Evolutionary conservation across 2,329 filamentous ascomycete species (phyloP).

Genomic region (Rugonectria rugulosa): DNA sequence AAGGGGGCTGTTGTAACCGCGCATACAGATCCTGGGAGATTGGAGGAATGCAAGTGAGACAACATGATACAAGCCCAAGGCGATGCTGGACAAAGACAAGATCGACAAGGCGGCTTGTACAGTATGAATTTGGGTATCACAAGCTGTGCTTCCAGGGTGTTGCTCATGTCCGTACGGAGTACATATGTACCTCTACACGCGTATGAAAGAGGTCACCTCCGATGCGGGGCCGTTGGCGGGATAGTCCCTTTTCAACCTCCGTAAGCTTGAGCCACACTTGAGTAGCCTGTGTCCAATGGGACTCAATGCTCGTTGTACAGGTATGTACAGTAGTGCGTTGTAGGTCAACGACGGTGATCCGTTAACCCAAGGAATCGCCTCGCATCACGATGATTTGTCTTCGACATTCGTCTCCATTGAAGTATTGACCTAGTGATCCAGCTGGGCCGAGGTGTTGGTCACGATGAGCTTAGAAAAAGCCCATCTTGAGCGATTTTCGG

Average conservation of each 20-base stretch:
- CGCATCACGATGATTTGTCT: conserved; percentile 1
- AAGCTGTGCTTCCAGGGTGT: conserved; percentile 6
- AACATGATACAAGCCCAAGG: conserved; percentile 9
- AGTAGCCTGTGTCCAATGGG: conserved; percentile 14
- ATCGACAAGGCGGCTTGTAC: conserved; percentile 6
- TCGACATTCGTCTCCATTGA: conserved; percentile 4
- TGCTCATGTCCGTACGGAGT: background rate
- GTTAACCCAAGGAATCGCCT: background rate
- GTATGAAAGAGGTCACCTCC: conserved; percentile 4
- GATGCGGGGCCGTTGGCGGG: conserved; percentile 12
- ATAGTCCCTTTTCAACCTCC: conserved; percentile 16
- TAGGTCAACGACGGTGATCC: too few relatives aligned
- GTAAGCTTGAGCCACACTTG: conserved; percentile 14
- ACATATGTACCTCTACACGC: background rate
- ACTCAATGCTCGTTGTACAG: too few relatives aligned
- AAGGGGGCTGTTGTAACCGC: too few relatives aligned
- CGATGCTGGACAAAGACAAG: conserved; percentile 1
- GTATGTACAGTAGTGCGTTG: too few relatives aligned
- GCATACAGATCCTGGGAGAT: conserved; percentile 28
- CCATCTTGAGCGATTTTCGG: conserved; percentile 9
- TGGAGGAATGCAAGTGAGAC: conserved; percentile 25
- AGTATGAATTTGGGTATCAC: conserved; percentile 8
- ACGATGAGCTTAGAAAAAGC: conserved; percentile 5
- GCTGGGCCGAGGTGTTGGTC: conserved; percentile 1
- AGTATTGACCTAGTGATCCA: background rate